phyloP scores from a whole-genome alignment of 2,329 filamentous ascomycete genomes.

The Spiromastix sp. region DNA sequence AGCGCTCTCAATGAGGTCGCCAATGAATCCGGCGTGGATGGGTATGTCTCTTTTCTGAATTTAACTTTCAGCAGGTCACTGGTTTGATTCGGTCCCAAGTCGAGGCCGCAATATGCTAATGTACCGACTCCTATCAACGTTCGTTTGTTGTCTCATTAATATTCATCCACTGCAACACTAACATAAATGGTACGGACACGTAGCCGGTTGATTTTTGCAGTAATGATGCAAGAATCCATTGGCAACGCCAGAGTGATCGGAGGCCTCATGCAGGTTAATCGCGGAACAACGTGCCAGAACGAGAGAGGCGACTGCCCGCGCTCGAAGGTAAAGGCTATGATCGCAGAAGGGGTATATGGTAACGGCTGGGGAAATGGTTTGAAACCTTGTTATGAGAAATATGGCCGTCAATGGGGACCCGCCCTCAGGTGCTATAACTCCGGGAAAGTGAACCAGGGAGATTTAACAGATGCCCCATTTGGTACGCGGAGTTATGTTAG shows the following conservation, averaged over 20 bases:
- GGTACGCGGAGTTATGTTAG: slow-evolving; percentile 5
- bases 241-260: background rate
- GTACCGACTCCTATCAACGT: too few relatives aligned
- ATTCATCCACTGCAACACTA: too few relatives aligned
- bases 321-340: background rate
- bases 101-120: too few relatives aligned
- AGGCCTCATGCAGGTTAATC: slow-evolving; percentile 3
- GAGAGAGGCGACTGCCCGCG: background rate
- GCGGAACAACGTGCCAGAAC: background rate
- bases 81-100: too few relatives aligned
- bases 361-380: background rate
- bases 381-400: background rate
- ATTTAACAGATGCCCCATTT: background rate
- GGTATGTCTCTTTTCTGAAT: too few relatives aligned
- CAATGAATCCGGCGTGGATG: background rate
- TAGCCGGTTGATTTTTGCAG: slow-evolving; percentile 2
- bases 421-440: slow-evolving; percentile 5
- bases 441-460: background rate
- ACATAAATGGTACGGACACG: too few relatives aligned
- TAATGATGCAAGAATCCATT: slow-evolving; percentile 5
- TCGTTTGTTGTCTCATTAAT: too few relatives aligned
- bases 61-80: too few relatives aligned
- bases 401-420: background rate
- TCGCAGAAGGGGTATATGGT: background rate
- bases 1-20: background rate